phyloP scores from a whole-genome alignment of 2,329 filamentous ascomycete genomes.

The Fusarium hainanense region DNA sequence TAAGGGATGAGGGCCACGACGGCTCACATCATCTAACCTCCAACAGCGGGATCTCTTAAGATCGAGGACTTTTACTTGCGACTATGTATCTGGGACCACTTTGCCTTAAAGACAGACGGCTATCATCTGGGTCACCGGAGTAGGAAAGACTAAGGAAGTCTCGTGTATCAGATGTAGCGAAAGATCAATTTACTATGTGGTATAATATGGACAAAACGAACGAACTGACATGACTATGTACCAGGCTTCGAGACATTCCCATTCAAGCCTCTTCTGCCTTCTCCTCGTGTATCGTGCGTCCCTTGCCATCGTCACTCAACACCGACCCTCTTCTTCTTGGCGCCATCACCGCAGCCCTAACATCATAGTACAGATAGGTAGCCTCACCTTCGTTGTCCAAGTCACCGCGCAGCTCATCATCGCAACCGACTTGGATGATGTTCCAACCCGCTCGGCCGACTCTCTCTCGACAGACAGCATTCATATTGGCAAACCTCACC shows the following conservation, averaged over 20 bases:
- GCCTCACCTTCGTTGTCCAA: not conserved
- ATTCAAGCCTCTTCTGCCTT: slow-evolving; percentile 12
- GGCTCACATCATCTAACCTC: not conserved
- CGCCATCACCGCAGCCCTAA: slow-evolving; percentile 25
- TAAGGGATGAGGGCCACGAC: rapidly evolving
- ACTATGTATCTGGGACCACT: not conserved
- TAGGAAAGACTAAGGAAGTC: not conserved
- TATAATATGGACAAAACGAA: not conserved
- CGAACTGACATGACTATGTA: not conserved
- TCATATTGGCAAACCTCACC: slow-evolving; percentile 62
- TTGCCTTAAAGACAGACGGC: not conserved
- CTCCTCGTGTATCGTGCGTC: slow-evolving; percentile 24
- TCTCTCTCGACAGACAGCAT: slow-evolving; percentile 53
- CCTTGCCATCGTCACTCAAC: slow-evolving; percentile 28
- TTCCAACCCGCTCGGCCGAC: slow-evolving; percentile 55
- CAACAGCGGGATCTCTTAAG: not conserved
- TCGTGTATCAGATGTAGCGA: not conserved
- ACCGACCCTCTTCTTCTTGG: slow-evolving; percentile 32
- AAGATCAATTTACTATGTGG: not conserved
- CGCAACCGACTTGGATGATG: slow-evolving; percentile 23
- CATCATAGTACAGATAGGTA: slow-evolving; percentile 32
- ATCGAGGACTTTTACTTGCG: not conserved
- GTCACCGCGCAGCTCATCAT: slow-evolving; percentile 14
- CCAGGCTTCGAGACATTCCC: not conserved
- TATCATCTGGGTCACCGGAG: not conserved